Conservation (phyloP, 371 early-diverging fungal species). For the Lichtheimia ramosa region DNA sequence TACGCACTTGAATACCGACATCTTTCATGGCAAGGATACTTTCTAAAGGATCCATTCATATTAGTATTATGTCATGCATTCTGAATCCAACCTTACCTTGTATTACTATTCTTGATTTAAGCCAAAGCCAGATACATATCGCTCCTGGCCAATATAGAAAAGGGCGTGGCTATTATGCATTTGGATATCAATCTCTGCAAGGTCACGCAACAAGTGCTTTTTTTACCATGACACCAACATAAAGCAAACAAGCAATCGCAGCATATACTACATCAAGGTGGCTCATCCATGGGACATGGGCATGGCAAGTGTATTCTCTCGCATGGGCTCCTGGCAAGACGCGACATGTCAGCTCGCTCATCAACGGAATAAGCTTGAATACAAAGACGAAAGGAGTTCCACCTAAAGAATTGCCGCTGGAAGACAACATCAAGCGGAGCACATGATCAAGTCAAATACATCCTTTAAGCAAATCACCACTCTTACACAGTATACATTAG, state of each 20-base stretch:
- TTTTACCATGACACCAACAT: not conserved
- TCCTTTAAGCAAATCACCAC: no score
- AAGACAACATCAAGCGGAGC: no score
- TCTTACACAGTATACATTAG: no score
- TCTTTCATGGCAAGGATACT: constrained; percentile 62
- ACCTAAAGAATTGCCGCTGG: no score
- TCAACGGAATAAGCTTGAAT: no score
- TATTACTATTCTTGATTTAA: constrained; percentile 1
- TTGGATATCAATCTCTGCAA: no score
- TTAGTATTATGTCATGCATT: not conserved
- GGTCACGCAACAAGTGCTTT: no score
- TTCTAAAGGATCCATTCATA: constrained; percentile 35
- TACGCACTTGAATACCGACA: constrained; percentile 73
- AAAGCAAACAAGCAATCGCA: not conserved
- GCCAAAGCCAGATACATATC: not conserved
- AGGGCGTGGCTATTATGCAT: not conserved
- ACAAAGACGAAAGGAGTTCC: no score
- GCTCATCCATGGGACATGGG: constrained; percentile 2
- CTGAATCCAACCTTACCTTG: constrained; percentile 3
- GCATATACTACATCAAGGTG: constrained; percentile 7
- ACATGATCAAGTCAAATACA: no score
- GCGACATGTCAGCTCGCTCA: constrained; percentile 20
- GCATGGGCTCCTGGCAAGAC: constrained; percentile 23
- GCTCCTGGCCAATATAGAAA: not conserved
- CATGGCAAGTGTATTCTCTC: constrained; percentile 19